A percentile compares a stretch with the other conserved stretches of the same genome.
phyloP scores from a whole-genome alignment of 1,284 basidiomycete genomes.

The Microbotryum silenes-acaulis region DNA sequence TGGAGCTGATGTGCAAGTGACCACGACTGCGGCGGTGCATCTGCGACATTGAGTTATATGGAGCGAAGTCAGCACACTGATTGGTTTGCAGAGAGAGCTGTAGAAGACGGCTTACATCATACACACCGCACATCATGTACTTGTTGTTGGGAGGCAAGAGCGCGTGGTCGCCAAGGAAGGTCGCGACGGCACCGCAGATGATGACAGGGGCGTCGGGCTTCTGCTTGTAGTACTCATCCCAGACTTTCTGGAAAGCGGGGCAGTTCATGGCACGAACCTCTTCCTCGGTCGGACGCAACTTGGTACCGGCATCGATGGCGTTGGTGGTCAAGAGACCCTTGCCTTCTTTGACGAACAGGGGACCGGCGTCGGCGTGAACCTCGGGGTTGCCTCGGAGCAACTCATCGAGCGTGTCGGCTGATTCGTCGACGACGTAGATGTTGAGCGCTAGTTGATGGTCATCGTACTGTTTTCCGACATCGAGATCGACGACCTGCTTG shows the following conservation, averaged over 20 bases:
- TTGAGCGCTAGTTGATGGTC: slow-evolving; percentile 40
- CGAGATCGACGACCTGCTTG: slow-evolving; percentile 47
- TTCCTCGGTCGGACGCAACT: slow-evolving; percentile 60
- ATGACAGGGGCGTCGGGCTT: slow-evolving; percentile 68
- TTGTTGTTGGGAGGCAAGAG: slow-evolving; percentile 14
- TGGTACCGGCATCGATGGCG: slow-evolving; percentile 63
- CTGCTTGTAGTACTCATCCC: slow-evolving; percentile 62
- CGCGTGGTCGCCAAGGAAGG: slow-evolving; percentile 19
- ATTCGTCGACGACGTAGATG: slow-evolving; percentile 40
- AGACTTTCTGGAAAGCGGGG: slow-evolving; percentile 57
- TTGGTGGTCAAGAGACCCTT: slow-evolving; percentile 61
- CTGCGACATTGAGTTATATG: neutral
- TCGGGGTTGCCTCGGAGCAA: slow-evolving; percentile 34
- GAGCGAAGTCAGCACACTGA: neutral
- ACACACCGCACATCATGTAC: slow-evolving; percentile 12
- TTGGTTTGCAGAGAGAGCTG: neutral
- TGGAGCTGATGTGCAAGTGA: slow-evolving; percentile 32
- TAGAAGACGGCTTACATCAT: neutral
- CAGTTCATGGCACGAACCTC: slow-evolving; percentile 62
- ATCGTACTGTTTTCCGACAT: slow-evolving; percentile 53
- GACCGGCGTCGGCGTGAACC: slow-evolving; percentile 4
- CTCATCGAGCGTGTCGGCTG: slow-evolving; percentile 39
- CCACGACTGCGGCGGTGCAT: slow-evolving; percentile 32
- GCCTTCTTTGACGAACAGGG: slow-evolving; percentile 39
- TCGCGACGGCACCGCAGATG: slow-evolving; percentile 38